Evolutionary conservation across 2,329 filamentous ascomycete species (phyloP).

Genomic region (Colletotrichum sp.): DNA sequence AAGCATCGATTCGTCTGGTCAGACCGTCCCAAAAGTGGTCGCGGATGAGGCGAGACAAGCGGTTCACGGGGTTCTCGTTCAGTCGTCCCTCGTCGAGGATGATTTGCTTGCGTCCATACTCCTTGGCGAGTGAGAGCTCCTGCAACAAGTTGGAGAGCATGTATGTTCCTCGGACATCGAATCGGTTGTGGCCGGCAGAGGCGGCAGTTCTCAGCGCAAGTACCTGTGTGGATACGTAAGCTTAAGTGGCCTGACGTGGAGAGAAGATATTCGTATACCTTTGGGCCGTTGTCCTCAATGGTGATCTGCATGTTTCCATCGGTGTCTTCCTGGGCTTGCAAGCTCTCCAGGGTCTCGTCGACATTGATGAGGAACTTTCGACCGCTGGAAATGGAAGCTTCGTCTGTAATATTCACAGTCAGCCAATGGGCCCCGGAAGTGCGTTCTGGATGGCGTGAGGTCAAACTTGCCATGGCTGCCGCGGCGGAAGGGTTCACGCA

Average conservation of each 20-base stretch:
- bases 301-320: conserved; percentile 97
- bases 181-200: conserved; percentile 84
- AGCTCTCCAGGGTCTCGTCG: conserved; percentile 77
- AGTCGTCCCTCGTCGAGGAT: conserved; percentile 89
- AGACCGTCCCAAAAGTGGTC: conserved; percentile 93
- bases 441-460: background rate
- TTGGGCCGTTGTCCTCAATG: conserved; percentile 93
- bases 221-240: conserved; percentile 55
- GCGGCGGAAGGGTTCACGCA: conserved; percentile 60
- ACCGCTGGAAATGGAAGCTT: conserved; percentile 62
- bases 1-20: conserved; percentile 88
- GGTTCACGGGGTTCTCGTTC: conserved; percentile 93
- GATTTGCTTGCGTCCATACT: conserved; percentile 87
- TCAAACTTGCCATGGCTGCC: conserved; percentile 60
- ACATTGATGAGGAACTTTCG: conserved; percentile 89
- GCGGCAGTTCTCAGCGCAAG: conserved; percentile 83
- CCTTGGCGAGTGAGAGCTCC: conserved; percentile 90
- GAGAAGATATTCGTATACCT: conserved; percentile 57
- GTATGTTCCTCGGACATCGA: conserved; percentile 94
- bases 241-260: background rate
- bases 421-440: background rate
- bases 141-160: conserved; percentile 97
- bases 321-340: conserved; percentile 88
- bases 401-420: conserved; percentile 62
- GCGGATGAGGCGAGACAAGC: conserved; percentile 84